Conservation (phyloP, 129 eudicot species). For the Chrysanthemum makinoi region DNA sequence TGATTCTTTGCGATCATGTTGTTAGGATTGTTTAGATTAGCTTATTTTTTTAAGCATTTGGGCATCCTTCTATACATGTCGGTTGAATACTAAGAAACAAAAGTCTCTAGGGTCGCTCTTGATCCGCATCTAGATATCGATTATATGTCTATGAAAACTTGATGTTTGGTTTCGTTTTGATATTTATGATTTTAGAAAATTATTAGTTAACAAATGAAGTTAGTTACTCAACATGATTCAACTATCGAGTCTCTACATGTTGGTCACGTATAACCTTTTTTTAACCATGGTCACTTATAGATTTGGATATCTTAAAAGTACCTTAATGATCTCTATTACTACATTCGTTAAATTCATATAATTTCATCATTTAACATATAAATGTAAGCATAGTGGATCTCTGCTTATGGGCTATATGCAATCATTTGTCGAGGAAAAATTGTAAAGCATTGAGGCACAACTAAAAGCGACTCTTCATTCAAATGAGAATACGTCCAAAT, state of each 20-base stretch:
- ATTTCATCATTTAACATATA: slow-evolving; percentile 1
- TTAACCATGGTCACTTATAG: background rate
- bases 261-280: slow-evolving; percentile 11
- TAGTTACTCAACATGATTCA: slow-evolving; percentile 49
- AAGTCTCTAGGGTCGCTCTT: too few species aligned
- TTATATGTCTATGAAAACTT: too few species aligned
- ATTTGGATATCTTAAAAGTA: slow-evolving; percentile 6
- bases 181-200: too few species aligned
- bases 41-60: too few species aligned
- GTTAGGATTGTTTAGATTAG: too few species aligned
- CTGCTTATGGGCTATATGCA: slow-evolving; percentile 11
- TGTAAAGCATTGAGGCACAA: slow-evolving; percentile 60
- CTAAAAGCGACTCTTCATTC: slow-evolving; percentile 49
- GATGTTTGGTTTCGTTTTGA: too few species aligned
- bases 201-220: too few species aligned
- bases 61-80: too few species aligned
- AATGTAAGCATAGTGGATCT: slow-evolving; percentile 1
- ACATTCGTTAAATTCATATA: background rate
- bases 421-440: slow-evolving; percentile 56
- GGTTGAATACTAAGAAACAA: too few species aligned
- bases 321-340: background rate
- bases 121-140: too few species aligned
- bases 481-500: slow-evolving; percentile 38
- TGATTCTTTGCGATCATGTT: too few species aligned
- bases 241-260: slow-evolving; percentile 84